Conservation (phyloP, 768 basidiomycete genomes). For the Cubamyces sp. region DNA sequence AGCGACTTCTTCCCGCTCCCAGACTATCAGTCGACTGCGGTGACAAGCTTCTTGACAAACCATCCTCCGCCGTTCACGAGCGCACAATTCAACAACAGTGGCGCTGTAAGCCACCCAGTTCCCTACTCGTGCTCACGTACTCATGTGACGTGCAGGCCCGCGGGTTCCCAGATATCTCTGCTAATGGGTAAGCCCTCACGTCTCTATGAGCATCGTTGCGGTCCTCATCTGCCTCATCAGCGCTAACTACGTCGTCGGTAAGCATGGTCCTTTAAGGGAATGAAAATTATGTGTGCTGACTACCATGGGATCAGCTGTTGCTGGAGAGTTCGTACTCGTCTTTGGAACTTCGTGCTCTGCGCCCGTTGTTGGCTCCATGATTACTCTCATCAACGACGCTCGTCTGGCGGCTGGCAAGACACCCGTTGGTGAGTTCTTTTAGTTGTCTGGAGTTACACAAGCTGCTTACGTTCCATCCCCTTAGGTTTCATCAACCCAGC, state of each 20-base stretch:
- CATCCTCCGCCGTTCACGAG: constrained; percentile 41
- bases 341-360: constrained; percentile 43
- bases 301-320: constrained; percentile 25
- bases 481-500: constrained; percentile 62
- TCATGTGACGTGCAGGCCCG: constrained; percentile 13
- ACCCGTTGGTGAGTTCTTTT: constrained; percentile 32
- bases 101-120: constrained; percentile 25
- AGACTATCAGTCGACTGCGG: constrained; percentile 39
- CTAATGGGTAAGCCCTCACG: constrained; percentile 36
- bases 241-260: constrained; percentile 39
- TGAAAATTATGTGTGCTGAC: neutral
- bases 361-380: constrained; percentile 39
- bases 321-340: constrained; percentile 37
- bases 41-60: constrained; percentile 35
- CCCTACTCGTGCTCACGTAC: neutral
- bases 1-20: constrained; percentile 45
- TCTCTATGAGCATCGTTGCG: neutral
- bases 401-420: constrained; percentile 38
- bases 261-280: neutral
- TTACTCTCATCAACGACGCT: constrained; percentile 44
- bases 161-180: constrained; percentile 38
- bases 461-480: neutral
- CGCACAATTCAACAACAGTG: constrained; percentile 41
- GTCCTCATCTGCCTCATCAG: constrained; percentile 17
- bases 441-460: neutral